These are phyloP conservation scores for Albatrellus ellisii DNA, from an alignment of 768 basidiomycete genomes.

Conservation along the genomic window DNA sequence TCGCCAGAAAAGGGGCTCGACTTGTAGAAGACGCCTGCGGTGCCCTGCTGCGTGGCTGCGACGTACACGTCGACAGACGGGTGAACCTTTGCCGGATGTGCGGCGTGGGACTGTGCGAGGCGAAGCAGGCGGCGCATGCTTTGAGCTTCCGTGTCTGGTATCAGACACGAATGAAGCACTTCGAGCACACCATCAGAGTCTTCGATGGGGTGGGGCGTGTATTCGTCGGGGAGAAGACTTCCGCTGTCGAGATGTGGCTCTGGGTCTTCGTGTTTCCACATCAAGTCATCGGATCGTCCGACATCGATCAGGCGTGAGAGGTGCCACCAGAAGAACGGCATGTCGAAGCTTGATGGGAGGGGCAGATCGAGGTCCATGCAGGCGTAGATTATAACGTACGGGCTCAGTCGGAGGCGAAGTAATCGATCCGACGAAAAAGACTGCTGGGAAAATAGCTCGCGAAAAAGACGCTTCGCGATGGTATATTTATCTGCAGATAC, in stretches of 20 bases:
- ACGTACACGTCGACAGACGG: conserved; percentile 5
- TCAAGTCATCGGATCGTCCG: conserved; percentile 5
- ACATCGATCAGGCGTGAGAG: conserved; percentile 9
- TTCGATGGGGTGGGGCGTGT: neutral
- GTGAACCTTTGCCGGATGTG: no score
- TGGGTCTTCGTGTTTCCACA: neutral
- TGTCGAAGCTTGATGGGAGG: conserved; percentile 7
- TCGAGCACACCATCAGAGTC: conserved; percentile 4
- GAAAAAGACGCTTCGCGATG: neutral
- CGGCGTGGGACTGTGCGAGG: neutral
- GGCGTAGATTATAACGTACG: conserved; percentile 10
- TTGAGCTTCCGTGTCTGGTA: neutral
- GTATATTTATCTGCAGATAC: neutral
- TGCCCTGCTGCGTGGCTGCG: neutral
- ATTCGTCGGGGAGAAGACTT: neutral
- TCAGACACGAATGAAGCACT: neutral
- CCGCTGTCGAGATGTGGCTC: no score
- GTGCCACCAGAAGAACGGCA: conserved; percentile 10
- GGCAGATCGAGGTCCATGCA: conserved; percentile 12
- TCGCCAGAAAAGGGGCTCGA: neutral
- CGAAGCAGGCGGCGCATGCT: neutral
- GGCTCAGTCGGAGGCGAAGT: conserved; percentile 9
- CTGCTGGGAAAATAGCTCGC: neutral
- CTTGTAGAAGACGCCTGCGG: conserved; percentile 3
- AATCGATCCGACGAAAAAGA: neutral